These are phyloP conservation scores for Entelexis paramagnoliae DNA, from an alignment of 1,139 yeast genomes.

Conservation along the genomic window DNA sequence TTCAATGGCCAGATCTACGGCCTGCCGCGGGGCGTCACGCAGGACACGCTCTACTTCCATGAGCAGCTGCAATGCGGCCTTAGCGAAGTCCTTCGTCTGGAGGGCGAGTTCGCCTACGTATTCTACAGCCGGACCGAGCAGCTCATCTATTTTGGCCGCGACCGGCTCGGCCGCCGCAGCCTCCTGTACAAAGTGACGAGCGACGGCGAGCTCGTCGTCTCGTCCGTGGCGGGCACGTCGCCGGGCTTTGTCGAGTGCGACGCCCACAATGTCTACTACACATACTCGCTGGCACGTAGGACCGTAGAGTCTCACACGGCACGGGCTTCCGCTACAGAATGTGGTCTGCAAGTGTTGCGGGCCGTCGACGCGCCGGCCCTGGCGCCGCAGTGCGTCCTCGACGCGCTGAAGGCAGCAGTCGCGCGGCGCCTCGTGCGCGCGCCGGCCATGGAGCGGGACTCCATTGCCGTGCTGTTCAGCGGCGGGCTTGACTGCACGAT, in stretches of 20 bases:
- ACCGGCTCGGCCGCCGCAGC: slow-evolving; percentile 70
- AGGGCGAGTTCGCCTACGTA: slow-evolving; percentile 77
- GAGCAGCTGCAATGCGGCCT: background rate
- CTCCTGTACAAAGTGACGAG: slow-evolving; percentile 38
- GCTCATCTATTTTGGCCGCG: slow-evolving; percentile 68
- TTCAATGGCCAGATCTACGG: slow-evolving; percentile 87
- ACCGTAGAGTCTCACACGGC: background rate
- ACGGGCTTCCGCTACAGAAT: too few species aligned
- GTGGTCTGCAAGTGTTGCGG: background rate
- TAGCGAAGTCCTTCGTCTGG: slow-evolving; percentile 4
- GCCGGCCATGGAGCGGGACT: slow-evolving; percentile 13
- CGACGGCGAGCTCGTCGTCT: slow-evolving; percentile 26
- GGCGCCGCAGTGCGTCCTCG: background rate
- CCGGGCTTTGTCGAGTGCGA: slow-evolving; percentile 27
- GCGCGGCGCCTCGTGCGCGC: slow-evolving; percentile 46
- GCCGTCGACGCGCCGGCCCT: background rate
- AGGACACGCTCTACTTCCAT: slow-evolving; percentile 39
- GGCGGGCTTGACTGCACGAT: slow-evolving; percentile 94
- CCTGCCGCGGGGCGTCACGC: slow-evolving; percentile 46
- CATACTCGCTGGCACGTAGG: slow-evolving; percentile 1
- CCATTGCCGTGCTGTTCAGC: slow-evolving; percentile 63
- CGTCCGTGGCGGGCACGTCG: slow-evolving; percentile 23
- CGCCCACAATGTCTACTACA: slow-evolving; percentile 22
- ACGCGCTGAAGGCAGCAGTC: slow-evolving; percentile 35
- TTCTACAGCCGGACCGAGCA: slow-evolving; percentile 38